A percentile compares a stretch with the other conserved stretches of the same genome.
These are phyloP conservation scores for Acanthamoeba divionensis DNA, from an alignment of 208 protist genomes.

Conservation along the genomic window DNA sequence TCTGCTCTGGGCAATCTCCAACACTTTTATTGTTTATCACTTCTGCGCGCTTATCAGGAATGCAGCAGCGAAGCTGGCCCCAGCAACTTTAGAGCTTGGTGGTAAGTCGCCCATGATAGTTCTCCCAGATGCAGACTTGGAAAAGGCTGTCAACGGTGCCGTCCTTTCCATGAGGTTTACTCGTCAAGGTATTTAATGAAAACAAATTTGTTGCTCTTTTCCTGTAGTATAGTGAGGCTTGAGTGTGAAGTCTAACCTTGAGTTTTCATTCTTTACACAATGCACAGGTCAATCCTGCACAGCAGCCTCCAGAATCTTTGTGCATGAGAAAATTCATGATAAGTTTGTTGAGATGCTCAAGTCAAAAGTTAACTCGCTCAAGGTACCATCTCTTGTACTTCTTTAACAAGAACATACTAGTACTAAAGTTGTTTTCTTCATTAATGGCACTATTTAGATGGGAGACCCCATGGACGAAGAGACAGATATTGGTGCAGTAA, in stretches of 20 bases:
- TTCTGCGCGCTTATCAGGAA: background rate
- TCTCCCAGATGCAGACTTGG: background rate
- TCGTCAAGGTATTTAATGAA: background rate
- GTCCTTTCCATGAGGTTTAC: background rate
- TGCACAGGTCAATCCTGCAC: slow-evolving; percentile 15
- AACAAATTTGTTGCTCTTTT: too few species aligned
- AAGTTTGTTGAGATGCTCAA: background rate
- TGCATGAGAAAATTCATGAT: slow-evolving; percentile 10
- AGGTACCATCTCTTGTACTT: background rate
- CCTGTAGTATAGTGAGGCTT: too few species aligned
- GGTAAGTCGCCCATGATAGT: slow-evolving; percentile 33
- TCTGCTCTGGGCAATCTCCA: background rate
- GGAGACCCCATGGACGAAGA: slow-evolving; percentile 34
- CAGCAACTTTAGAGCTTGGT: background rate
- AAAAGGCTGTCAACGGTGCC: slow-evolving; percentile 12
- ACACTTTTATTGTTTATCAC: background rate
- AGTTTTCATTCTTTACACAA: too few species aligned
- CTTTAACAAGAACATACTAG: background rate
- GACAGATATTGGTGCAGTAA: slow-evolving; percentile 52
- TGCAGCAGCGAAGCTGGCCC: background rate
- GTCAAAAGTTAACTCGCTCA: background rate
- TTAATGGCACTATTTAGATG: slow-evolving; percentile 10
- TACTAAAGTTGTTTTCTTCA: too few species aligned
- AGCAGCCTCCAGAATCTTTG: background rate
- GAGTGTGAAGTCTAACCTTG: too few species aligned